Evolutionary conservation across 148 eudicot species (phyloP).

Genomic region (Heliosperma pusillum): DNA sequence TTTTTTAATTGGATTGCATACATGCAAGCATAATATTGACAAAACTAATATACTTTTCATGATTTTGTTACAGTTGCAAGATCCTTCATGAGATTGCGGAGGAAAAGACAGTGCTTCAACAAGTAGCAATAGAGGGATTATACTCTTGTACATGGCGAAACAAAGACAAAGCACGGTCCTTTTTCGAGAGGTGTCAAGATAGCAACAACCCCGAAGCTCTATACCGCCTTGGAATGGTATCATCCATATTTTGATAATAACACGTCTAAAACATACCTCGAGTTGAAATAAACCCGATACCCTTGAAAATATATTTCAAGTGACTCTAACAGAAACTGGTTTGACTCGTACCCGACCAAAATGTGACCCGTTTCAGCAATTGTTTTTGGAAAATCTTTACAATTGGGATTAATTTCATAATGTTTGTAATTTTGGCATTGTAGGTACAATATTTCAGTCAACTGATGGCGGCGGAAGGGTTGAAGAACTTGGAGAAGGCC

Average conservation of each 20-base stretch:
- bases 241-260: no score
- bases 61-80: conserved; percentile 21
- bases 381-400: no score
- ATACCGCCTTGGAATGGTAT: conserved; percentile 22
- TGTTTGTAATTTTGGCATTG: neutral
- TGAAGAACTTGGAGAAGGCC: conserved; percentile 21
- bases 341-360: no score
- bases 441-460: conserved; percentile 24
- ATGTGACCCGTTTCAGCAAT: no score
- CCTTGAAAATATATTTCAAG: no score
- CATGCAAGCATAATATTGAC: no score
- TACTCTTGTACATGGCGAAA: neutral
- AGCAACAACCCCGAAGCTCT: conserved; percentile 28
- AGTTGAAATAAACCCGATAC: no score
- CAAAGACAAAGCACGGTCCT: conserved; percentile 1
- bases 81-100: conserved; percentile 14
- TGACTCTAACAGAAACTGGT: no score
- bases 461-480: conserved; percentile 17
- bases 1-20: no score
- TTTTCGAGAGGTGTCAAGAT: conserved; percentile 19
- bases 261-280: no score
- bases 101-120: conserved; percentile 22
- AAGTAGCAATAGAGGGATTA: conserved; percentile 13
- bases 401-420: no score
- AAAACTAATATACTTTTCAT: neutral